phyloP scores from a whole-genome alignment of 805 yeast species.

The Kluyveromyces wickerhamii region DNA sequence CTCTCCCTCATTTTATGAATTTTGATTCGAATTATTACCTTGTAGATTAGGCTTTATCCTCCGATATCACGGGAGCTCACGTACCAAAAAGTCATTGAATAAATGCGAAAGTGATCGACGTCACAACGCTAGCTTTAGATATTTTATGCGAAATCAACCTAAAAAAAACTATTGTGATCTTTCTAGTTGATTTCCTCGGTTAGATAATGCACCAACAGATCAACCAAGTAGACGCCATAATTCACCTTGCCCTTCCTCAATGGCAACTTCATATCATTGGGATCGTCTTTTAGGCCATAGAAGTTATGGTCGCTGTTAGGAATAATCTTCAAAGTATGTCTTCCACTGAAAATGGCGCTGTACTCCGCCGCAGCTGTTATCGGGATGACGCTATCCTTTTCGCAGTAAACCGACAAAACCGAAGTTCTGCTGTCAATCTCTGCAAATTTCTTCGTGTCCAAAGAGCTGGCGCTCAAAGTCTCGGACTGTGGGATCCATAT shows the following conservation, averaged over 20 bases:
- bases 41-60: no score
- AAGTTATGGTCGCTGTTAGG: constrained; percentile 77
- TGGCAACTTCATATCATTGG: constrained; percentile 36
- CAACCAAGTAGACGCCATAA: constrained; percentile 48
- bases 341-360: constrained; percentile 46
- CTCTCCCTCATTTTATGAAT: no score
- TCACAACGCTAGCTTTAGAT: no score
- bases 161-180: no score
- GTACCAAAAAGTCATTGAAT: no score
- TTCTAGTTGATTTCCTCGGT: constrained; percentile 36
- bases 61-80: constrained; percentile 81
- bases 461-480: constrained; percentile 39
- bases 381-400: constrained; percentile 60
- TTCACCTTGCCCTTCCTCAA: constrained; percentile 43
- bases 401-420: constrained; percentile 65
- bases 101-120: no score
- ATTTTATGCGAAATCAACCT: no score
- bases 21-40: no score
- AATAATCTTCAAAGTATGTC: constrained; percentile 52
- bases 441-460: constrained; percentile 38
- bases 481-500: constrained; percentile 43
- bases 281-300: constrained; percentile 42
- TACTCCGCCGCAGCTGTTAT: constrained; percentile 50
- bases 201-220: constrained; percentile 30
- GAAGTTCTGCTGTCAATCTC: constrained; percentile 39